Conservation (phyloP, 169 alveolate genomes). For the Plasmodium gaboni region DNA sequence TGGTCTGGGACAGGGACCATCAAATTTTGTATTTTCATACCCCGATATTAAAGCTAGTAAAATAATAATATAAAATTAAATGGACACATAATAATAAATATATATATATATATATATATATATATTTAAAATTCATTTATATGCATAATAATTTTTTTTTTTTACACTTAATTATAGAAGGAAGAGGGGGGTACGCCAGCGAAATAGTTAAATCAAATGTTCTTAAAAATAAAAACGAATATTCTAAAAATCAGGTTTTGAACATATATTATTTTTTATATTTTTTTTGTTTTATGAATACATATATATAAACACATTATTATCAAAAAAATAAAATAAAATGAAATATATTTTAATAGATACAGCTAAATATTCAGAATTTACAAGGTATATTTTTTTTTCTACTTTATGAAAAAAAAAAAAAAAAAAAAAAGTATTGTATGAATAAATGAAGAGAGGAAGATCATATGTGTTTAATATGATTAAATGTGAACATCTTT, state of each 20-base stretch:
- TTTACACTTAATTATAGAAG: slow-evolving; percentile 28
- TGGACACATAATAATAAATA: neutral
- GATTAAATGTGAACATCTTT: too few species aligned
- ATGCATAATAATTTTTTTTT: neutral
- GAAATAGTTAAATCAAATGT: slow-evolving; percentile 50
- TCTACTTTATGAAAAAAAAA: neutral
- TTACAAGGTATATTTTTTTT: slow-evolving; percentile 37
- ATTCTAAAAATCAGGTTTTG: slow-evolving; percentile 27
- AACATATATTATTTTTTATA: neutral
- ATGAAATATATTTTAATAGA: neutral
- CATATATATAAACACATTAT: neutral
- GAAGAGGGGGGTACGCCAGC: slow-evolving; percentile 71
- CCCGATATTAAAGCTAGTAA: slow-evolving; percentile 70
- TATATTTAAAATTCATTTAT: neutral
- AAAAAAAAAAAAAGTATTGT: too few species aligned
- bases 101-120: neutral
- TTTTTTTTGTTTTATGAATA: slow-evolving; percentile 9
- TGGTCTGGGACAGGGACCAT: slow-evolving; percentile 38
- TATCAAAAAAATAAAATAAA: neutral
- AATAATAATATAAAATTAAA: neutral
- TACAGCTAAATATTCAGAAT: slow-evolving; percentile 31
- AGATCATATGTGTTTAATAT: too few species aligned
- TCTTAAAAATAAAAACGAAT: slow-evolving; percentile 32
- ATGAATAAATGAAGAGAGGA: too few species aligned
- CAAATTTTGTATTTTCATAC: slow-evolving; percentile 55